Evolutionary conservation across 306 rosid species (phyloP), one percentile per base, ranked within the genome.

Genomic region (Hippophae rhamnoides): DNA sequence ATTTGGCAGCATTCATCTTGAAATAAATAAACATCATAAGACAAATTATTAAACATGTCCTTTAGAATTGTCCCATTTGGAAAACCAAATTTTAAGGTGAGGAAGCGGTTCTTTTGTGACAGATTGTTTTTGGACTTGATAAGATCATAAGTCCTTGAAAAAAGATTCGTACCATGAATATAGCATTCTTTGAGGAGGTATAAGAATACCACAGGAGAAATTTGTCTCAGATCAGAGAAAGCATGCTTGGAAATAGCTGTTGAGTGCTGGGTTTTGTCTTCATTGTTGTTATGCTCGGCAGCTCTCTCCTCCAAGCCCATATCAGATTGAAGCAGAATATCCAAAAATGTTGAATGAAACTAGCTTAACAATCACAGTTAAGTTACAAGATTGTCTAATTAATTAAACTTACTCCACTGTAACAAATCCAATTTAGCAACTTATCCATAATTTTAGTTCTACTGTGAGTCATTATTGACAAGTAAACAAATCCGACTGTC

Each of bases 171-270:
- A 92, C 97, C 97, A 75, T 70, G 60, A 63, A 67, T 64, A 69
- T 93, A 86, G 55, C 89, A 93, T 64, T 80, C 90, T 79, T 86
- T 93, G 68, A 93, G 76, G 58, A 88, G 89, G 74, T 73, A 80
- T 56, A 93, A 26, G 76, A 93, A 93, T 51, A 88, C 85, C 72
- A 82, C 75, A 0, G 97, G 99, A 58, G 99, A 75, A 52, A 86
- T 84, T 60, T 75, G 78, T 13, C 69, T 51, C 27, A 93, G 74
- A 72, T 93, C 82, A 61, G 70, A 73, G 63, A 86, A 89, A 11
- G 94, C 79, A 77, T 93, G 97, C 62, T 47, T 61, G 52, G 84
- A 75, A 60, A 93, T 59, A 54, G 80, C 75, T 75, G 70, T 57
- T 13, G 55, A 42, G 53, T 53, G 72, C 48, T 60, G 53, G 69